These are phyloP conservation scores for Ophiocordyceps sinensis DNA, from an alignment of 2,329 filamentous ascomycete species.

Conservation along the genomic window DNA sequence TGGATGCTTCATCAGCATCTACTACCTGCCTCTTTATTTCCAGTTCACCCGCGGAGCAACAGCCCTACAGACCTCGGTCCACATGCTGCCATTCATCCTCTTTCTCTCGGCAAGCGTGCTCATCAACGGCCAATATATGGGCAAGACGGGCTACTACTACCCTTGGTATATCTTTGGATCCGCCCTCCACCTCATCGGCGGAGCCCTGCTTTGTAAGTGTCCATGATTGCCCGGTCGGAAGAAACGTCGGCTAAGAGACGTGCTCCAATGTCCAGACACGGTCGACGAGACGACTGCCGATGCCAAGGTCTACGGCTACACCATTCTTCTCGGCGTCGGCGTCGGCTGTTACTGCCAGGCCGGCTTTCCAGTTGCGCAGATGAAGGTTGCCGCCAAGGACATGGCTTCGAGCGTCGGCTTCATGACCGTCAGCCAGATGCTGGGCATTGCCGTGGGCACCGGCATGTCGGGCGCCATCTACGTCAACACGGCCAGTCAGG, in stretches of 20 bases:
- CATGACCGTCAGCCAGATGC: conserved; percentile 18
- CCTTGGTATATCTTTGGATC: conserved; percentile 22
- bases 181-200: conserved; percentile 16
- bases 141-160: conserved; percentile 21
- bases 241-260: background rate
- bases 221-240: too few relatives aligned
- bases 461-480: conserved; percentile 20
- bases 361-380: conserved; percentile 19
- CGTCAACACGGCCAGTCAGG: conserved; percentile 12
- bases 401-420: conserved; percentile 18
- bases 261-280: conserved; percentile 1
- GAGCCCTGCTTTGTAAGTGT: conserved; percentile 14
- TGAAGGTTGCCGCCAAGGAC: conserved; percentile 12
- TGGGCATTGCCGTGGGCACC: conserved; percentile 16
- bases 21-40: conserved; percentile 35
- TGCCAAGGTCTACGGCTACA: conserved; percentile 17
- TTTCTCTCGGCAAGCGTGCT: conserved; percentile 19
- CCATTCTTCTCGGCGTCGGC: conserved; percentile 24
- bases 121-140: conserved; percentile 20
- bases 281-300: conserved; percentile 1
- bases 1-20: conserved; percentile 17
- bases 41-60: conserved; percentile 28
- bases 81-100: conserved; percentile 25
- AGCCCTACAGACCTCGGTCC: conserved; percentile 21
- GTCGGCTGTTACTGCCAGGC: conserved; percentile 20